Evolutionary conservation across 805 yeast genomes (phyloP).

Genomic region (Nakazawaea ernobii): DNA sequence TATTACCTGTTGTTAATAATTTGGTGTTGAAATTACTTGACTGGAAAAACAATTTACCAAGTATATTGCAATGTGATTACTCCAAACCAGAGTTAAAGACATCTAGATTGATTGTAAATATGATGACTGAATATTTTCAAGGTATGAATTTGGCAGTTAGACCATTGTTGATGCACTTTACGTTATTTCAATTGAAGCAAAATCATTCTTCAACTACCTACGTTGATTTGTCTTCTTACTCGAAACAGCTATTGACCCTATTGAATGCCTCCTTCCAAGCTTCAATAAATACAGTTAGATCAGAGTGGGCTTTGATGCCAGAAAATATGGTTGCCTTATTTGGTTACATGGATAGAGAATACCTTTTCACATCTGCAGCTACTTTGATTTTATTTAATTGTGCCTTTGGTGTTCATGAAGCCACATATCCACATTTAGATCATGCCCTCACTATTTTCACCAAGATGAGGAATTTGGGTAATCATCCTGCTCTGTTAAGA

Average conservation of each 20-base stretch:
- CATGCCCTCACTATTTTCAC: constrained; percentile 67
- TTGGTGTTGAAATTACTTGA: constrained; percentile 58
- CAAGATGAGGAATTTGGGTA: constrained; percentile 70
- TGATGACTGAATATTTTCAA: constrained; percentile 80
- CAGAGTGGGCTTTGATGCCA: constrained; percentile 68
- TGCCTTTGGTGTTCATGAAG: constrained; percentile 77
- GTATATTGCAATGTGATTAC: constrained; percentile 60
- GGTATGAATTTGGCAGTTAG: constrained; percentile 77
- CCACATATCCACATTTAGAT: constrained; percentile 64
- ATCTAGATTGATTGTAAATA: constrained; percentile 61
- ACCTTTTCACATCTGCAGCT: constrained; percentile 70
- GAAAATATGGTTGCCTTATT: constrained; percentile 80
- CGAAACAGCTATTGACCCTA: constrained; percentile 60
- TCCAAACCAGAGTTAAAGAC: constrained; percentile 46
- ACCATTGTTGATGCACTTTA: constrained; percentile 72
- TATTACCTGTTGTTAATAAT: constrained; percentile 67
- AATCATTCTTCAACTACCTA: constrained; percentile 32
- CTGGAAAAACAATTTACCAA: constrained; percentile 66
- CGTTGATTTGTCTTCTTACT: constrained; percentile 61
- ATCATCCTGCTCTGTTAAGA: constrained; percentile 73
- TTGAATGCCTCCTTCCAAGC: constrained; percentile 77
- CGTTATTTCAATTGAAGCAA: constrained; percentile 56
- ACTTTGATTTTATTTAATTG: constrained; percentile 69
- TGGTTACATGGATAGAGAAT: constrained; percentile 86
- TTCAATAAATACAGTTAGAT: constrained; percentile 66